Conservation (phyloP, 1,284 basidiomycete species). For the Ganoderma boninense region DNA sequence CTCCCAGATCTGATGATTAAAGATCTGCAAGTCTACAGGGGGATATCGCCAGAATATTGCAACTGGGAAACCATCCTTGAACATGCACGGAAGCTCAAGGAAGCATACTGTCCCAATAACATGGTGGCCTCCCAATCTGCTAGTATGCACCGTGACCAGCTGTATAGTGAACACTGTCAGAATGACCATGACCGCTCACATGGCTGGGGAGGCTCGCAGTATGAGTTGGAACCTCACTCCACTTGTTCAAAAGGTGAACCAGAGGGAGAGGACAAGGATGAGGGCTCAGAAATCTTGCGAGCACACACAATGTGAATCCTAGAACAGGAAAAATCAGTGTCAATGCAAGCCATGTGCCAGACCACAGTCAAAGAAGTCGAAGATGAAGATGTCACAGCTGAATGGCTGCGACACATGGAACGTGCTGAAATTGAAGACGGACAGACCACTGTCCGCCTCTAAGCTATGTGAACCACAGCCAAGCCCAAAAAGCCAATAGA, state of each 20-base stretch:
- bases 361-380: too few species aligned
- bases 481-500: background rate
- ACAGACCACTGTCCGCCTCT: background rate
- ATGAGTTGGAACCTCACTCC: too few species aligned
- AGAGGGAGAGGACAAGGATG: too few species aligned
- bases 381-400: too few species aligned
- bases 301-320: background rate
- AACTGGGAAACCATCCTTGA: constrained; percentile 3
- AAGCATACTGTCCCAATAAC: background rate
- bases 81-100: constrained; percentile 8
- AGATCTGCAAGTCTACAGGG: background rate
- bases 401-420: background rate
- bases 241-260: too few species aligned
- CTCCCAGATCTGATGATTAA: background rate
- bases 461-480: background rate
- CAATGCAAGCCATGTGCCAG: background rate
- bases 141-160: background rate
- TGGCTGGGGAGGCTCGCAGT: too few species aligned
- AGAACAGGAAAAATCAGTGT: background rate
- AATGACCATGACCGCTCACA: too few species aligned
- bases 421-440: background rate
- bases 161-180: too few species aligned
- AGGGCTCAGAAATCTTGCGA: background rate
- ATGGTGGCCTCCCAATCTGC: too few species aligned
- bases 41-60: constrained; percentile 5